These are phyloP conservation scores for Coriaria nepalensis DNA, from an alignment of 306 rosid genomes.

Conservation along the genomic window DNA sequence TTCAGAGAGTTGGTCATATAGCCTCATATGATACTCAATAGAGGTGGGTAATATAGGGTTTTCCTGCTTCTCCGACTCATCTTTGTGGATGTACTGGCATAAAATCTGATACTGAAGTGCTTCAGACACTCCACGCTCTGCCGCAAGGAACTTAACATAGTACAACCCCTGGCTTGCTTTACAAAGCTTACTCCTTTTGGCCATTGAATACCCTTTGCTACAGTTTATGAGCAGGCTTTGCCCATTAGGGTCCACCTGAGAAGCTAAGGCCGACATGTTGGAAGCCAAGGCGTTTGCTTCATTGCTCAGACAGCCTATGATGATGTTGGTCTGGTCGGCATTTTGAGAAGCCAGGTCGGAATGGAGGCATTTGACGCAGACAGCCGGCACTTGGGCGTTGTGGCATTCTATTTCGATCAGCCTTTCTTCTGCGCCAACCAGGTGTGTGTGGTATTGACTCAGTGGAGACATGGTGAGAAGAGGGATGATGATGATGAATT, in stretches of 20 bases:
- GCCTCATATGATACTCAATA: background rate
- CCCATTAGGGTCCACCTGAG: background rate
- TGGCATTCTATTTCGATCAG: slow-evolving; percentile 2
- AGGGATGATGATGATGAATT: background rate
- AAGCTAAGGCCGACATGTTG: background rate
- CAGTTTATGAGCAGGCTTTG: background rate
- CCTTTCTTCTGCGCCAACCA: background rate
- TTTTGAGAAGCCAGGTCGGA: background rate
- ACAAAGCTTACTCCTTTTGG: background rate
- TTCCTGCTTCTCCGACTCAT: background rate
- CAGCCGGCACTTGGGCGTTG: slow-evolving; percentile 2
- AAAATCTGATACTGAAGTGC: background rate
- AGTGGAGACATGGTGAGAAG: background rate
- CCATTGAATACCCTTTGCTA: background rate
- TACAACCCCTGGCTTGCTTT: background rate
- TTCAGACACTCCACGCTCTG: too few relatives aligned
- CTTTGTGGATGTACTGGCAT: background rate
- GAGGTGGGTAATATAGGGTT: background rate
- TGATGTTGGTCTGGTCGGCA: background rate
- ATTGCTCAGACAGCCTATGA: background rate
- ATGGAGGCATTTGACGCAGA: slow-evolving; percentile 1
- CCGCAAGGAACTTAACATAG: too few relatives aligned
- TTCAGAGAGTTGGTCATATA: slow-evolving; percentile 1
- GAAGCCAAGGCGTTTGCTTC: background rate
- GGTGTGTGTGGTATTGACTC: background rate